Evolutionary conservation across 768 basidiomycete species (phyloP).

Genomic region (Pulveroboletus frians): DNA sequence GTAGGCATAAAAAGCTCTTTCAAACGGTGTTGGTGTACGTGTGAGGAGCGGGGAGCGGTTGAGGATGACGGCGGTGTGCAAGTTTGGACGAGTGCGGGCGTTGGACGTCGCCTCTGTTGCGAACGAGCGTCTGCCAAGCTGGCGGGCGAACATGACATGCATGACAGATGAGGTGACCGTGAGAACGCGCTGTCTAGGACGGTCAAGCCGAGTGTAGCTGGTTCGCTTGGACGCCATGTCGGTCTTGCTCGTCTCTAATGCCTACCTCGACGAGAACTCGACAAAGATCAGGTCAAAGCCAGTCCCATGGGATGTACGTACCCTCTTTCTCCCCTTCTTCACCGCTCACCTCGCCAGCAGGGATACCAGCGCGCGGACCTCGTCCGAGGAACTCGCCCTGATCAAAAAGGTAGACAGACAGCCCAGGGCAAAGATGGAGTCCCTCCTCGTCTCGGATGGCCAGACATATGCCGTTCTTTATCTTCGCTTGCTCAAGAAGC

Average conservation of each 20-base stretch:
- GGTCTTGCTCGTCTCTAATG: conserved; percentile 69
- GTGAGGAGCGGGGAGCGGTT: conserved; percentile 77
- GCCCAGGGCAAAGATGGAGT: conserved; percentile 65
- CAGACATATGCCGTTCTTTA: conserved; percentile 82
- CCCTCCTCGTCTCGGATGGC: conserved; percentile 77
- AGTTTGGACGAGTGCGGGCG: conserved; percentile 26
- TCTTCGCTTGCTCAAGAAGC: conserved; percentile 81
- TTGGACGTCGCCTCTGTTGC: conserved; percentile 36
- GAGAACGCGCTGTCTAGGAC: conserved; percentile 28
- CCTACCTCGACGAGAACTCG: conserved; percentile 82
- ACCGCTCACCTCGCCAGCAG: conserved; percentile 37
- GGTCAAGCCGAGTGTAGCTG: neutral
- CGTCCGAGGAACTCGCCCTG: conserved; percentile 79
- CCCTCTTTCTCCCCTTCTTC: neutral
- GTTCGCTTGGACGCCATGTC: conserved; percentile 46
- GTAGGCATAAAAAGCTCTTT: conserved; percentile 78
- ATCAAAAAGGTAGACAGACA: conserved; percentile 91
- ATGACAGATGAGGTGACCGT: too few relatives aligned
- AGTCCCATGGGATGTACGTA: conserved; percentile 90
- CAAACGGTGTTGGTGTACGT: conserved; percentile 65
- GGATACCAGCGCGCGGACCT: conserved; percentile 93
- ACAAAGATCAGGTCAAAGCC: conserved; percentile 85
- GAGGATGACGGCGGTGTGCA: conserved; percentile 64
- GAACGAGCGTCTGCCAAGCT: conserved; percentile 33
- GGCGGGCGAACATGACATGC: conserved; percentile 10